Evolutionary conservation across 2,329 filamentous ascomycete species (phyloP).

Genomic region (Penicillium hordei): DNA sequence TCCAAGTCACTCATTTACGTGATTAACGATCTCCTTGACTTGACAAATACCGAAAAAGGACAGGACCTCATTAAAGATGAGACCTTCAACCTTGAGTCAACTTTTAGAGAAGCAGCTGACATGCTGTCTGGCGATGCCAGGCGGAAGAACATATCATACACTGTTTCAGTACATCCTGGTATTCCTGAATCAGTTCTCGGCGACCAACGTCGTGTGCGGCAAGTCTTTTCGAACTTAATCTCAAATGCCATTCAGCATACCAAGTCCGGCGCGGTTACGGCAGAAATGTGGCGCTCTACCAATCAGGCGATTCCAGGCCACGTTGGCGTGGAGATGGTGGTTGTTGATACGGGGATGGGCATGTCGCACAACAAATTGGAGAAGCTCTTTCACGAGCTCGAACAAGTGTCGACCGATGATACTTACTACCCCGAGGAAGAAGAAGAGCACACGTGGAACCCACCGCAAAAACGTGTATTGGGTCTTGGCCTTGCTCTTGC

Average conservation of each 20-base stretch:
- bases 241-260: conserved; percentile 86
- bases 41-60: conserved; percentile 85
- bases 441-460: conserved; percentile 23
- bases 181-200: conserved; percentile 71
- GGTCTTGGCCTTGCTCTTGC: conserved; percentile 86
- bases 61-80: conserved; percentile 77
- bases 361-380: conserved; percentile 60
- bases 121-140: conserved; percentile 72
- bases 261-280: conserved; percentile 61
- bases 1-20: conserved; percentile 92
- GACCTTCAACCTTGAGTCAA: conserved; percentile 68
- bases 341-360: conserved; percentile 73
- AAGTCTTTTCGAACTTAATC: conserved; percentile 77
- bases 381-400: conserved; percentile 59
- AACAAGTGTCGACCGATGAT: conserved; percentile 64
- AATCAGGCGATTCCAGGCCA: conserved; percentile 50
- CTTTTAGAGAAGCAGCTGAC: conserved; percentile 73
- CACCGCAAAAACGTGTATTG: conserved; percentile 51
- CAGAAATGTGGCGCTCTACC: conserved; percentile 63
- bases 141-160: conserved; percentile 71
- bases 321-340: conserved; percentile 70
- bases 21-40: conserved; percentile 85
- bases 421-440: conserved; percentile 36
- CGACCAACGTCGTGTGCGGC: conserved; percentile 75
- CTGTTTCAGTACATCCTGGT: conserved; percentile 65